Evolutionary conservation across 257 asterid species (phyloP).

Genomic region (Petrea volubilis): DNA sequence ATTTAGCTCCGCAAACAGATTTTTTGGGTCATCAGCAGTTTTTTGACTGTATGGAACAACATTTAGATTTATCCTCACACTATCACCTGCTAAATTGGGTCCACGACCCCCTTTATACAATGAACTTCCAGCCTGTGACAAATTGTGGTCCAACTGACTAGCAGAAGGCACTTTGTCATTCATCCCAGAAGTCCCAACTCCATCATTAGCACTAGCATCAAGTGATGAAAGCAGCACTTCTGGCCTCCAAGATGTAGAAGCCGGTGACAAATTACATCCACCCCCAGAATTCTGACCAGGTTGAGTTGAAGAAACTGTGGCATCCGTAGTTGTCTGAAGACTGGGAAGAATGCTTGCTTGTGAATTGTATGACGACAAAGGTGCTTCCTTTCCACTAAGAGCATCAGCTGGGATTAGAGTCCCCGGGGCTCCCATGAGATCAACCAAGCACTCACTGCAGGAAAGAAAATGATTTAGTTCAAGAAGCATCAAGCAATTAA

Average conservation of each 20-base stretch:
- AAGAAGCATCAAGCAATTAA: conserved; percentile 27
- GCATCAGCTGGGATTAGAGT: conserved; percentile 92
- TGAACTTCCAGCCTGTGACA: conserved; percentile 63
- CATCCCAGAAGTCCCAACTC: conserved; percentile 64
- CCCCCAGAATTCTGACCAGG: conserved; percentile 39
- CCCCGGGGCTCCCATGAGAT: conserved; percentile 99
- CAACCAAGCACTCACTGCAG: conserved; percentile 94
- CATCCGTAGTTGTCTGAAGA: conserved; percentile 38
- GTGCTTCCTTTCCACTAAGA: conserved; percentile 69
- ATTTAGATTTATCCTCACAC: conserved; percentile 68
- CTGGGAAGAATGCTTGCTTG: conserved; percentile 52
- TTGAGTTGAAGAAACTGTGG: conserved; percentile 37
- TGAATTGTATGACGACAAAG: conserved; percentile 50
- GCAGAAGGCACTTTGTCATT: conserved; percentile 41
- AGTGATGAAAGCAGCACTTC: conserved; percentile 39
- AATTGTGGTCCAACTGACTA: conserved; percentile 57
- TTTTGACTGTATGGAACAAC: conserved; percentile 64
- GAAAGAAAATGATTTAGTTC: conserved; percentile 35
- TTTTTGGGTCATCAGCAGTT: conserved; percentile 68
- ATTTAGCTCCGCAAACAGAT: conserved; percentile 94
- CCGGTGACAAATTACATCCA: conserved; percentile 38
- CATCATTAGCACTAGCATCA: conserved; percentile 43
- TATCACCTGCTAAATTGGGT: conserved; percentile 64
- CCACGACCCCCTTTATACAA: conserved; percentile 76
- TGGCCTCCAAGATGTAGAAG: conserved; percentile 42